Conservation (phyloP, 495 filamentous ascomycete genomes). For the Penicillium argentinense region DNA sequence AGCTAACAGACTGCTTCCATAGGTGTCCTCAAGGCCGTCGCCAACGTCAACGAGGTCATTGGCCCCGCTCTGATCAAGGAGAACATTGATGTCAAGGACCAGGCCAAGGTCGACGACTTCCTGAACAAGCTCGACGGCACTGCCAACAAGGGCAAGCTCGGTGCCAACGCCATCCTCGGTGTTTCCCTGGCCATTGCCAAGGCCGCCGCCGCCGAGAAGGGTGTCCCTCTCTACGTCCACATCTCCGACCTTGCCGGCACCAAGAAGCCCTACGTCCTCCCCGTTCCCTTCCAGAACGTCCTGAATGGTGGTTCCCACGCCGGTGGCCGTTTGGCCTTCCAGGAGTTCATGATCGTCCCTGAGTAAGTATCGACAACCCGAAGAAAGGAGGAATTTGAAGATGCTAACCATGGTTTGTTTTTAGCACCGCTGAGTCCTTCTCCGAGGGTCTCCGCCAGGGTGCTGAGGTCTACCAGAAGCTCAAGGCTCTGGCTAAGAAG, state of each 20-base stretch:
- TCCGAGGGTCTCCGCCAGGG: conserved; percentile 94
- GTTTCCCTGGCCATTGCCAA: conserved; percentile 95
- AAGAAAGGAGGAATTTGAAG: background rate
- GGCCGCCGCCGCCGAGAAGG: conserved; percentile 98
- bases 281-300: conserved; percentile 99
- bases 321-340: conserved; percentile 97
- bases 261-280: conserved; percentile 99
- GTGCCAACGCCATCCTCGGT: conserved; percentile 98
- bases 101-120: conserved; percentile 89
- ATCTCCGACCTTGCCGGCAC: conserved; percentile 97
- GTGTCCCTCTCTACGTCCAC: conserved; percentile 95
- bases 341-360: conserved; percentile 99
- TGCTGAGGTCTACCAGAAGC: conserved; percentile 95
- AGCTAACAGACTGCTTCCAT: conserved; percentile 17
- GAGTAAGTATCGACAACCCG: conserved; percentile 51
- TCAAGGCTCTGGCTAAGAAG: conserved; percentile 98
- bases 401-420: background rate
- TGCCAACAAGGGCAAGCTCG: conserved; percentile 94
- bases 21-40: conserved; percentile 89
- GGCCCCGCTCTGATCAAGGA: conserved; percentile 89
- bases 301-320: conserved; percentile 99
- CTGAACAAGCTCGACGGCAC: conserved; percentile 95
- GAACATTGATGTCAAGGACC: conserved; percentile 95
- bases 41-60: conserved; percentile 94
- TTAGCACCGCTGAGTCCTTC: conserved; percentile 74